Percentiles rank a stretch among this genome's conserved stretches.
phyloP scores from a whole-genome alignment of 495 filamentous ascomycete species.

The Stereocaulon alpinum region DNA sequence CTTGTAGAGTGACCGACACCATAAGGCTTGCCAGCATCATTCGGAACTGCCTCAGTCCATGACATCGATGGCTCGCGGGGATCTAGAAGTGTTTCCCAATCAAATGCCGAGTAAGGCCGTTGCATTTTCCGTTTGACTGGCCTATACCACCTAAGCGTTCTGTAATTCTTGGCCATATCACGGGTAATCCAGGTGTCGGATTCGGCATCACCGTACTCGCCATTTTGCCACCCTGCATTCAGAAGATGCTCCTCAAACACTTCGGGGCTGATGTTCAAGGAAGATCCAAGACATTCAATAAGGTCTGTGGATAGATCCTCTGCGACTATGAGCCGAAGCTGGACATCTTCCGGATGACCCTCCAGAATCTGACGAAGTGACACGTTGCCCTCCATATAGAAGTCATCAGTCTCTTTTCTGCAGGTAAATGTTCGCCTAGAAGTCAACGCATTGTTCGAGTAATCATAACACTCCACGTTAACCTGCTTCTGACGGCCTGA shows the following conservation, averaged over 20 bases:
- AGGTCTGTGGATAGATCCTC: background rate
- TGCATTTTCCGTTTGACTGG: background rate
- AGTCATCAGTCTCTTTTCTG: background rate
- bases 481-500: background rate
- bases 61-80: background rate
- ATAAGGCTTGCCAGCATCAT: background rate
- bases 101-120: background rate
- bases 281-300: constrained; percentile 1
- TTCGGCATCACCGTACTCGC: background rate
- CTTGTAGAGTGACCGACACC: background rate
- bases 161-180: constrained; percentile 8
- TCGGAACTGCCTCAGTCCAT: background rate
- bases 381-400: background rate
- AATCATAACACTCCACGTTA: background rate
- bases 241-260: constrained; percentile 14
- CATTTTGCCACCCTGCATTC: constrained; percentile 12
- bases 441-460: background rate
- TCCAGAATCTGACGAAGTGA: background rate
- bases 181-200: constrained; percentile 5
- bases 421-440: background rate
- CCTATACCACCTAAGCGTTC: constrained; percentile 11
- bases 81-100: background rate
- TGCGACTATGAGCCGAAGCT: background rate
- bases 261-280: constrained; percentile 3
- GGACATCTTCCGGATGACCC: background rate